These are phyloP conservation scores for Epithemia pelagica DNA, from an alignment of 108 stramenopile genomes.

Conservation along the genomic window DNA sequence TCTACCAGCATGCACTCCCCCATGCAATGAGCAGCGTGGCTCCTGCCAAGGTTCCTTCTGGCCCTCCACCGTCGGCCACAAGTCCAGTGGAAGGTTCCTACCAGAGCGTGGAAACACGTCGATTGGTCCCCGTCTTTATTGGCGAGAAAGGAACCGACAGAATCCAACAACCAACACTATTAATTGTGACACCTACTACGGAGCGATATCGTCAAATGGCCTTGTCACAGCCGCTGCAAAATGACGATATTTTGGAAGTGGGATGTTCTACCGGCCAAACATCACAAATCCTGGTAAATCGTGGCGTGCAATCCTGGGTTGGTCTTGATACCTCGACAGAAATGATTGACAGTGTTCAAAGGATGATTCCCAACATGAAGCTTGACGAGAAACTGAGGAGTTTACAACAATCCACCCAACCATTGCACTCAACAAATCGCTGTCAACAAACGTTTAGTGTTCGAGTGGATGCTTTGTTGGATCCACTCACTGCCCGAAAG, in stretches of 20 bases:
- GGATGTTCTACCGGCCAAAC: constrained; percentile 77
- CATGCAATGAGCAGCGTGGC: background rate
- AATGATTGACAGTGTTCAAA: constrained; percentile 34
- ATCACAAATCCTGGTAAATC: constrained; percentile 31
- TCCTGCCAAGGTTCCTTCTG: background rate
- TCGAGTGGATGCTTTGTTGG: constrained; percentile 54
- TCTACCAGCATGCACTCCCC: background rate
- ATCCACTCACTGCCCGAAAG: constrained; percentile 49
- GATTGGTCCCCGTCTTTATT: background rate
- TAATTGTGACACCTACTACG: constrained; percentile 54
- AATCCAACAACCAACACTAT: constrained; percentile 13
- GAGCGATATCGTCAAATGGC: constrained; percentile 55
- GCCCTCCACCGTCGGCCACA: background rate
- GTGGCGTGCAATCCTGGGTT: constrained; percentile 35
- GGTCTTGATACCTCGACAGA: constrained; percentile 71
- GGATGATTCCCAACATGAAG: background rate
- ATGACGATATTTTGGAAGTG: constrained; percentile 71
- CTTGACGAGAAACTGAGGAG: background rate
- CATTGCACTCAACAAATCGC: constrained; percentile 5
- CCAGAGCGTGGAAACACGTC: background rate
- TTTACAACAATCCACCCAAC: constrained; percentile 1
- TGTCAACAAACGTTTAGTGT: constrained; percentile 13
- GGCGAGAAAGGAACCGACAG: constrained; percentile 4
- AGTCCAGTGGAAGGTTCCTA: background rate
- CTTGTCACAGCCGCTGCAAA: constrained; percentile 17